Evolutionary conservation across 139 green algal species (phyloP).

Genomic region (Volvox reticuliferus): DNA sequence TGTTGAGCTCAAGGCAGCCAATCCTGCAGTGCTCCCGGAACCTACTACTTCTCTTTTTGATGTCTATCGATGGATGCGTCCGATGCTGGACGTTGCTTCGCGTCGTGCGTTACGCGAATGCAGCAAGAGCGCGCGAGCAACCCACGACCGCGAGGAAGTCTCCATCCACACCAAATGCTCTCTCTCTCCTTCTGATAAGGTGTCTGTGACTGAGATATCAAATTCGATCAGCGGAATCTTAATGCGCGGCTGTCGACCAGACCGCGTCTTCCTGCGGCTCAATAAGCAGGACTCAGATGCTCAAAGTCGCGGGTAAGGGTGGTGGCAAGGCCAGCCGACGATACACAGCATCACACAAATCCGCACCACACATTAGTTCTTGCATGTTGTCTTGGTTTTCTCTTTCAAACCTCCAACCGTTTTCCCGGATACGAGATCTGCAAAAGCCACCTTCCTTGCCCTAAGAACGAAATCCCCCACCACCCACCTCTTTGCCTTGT

Average conservation of each 20-base stretch:
- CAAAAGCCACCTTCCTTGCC: background rate
- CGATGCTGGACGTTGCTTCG: background rate
- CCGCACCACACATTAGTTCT: background rate
- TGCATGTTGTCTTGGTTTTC: background rate
- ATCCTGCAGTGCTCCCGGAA: background rate
- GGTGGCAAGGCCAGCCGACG: background rate
- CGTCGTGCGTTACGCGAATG: background rate
- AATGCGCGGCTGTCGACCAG: background rate
- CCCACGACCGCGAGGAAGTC: conserved; percentile 14
- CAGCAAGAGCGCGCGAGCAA: no score
- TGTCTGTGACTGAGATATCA: background rate
- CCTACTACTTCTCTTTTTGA: background rate
- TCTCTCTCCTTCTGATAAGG: no score
- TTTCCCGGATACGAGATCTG: background rate
- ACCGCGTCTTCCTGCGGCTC: background rate
- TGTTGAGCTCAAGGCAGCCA: no score
- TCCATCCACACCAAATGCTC: background rate
- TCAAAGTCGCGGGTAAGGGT: background rate
- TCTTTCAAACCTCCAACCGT: background rate
- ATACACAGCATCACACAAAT: background rate
- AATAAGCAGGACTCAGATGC: background rate
- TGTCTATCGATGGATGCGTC: conserved; percentile 10
- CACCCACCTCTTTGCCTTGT: no score
- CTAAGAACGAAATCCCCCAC: background rate
- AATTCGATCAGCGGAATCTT: background rate